These are phyloP conservation scores for Nannizziopsis barbatae DNA, from an alignment of 2,329 filamentous ascomycete species.

Conservation along the genomic window DNA sequence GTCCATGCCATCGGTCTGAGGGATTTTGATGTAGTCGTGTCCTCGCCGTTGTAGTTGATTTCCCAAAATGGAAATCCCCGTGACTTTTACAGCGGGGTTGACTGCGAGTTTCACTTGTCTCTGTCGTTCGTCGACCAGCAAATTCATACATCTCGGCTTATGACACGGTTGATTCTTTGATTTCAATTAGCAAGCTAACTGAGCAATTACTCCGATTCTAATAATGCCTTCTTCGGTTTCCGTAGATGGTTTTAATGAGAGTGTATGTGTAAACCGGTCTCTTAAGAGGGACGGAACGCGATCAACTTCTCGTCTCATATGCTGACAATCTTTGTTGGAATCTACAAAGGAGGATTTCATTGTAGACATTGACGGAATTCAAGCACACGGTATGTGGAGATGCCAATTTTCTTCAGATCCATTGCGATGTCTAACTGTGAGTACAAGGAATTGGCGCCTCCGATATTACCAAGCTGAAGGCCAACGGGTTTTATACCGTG, in stretches of 20 bases:
- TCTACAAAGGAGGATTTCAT: constrained; percentile 43
- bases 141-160: too few species aligned
- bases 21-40: not conserved
- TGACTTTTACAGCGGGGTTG: constrained; percentile 9
- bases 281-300: not conserved
- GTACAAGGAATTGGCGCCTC: constrained; percentile 49
- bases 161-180: too few species aligned
- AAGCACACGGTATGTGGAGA: constrained; percentile 45
- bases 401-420: not conserved
- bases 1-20: not conserved
- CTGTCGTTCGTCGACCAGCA: too few species aligned
- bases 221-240: constrained; percentile 44
- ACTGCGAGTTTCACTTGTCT: too few species aligned
- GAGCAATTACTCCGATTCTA: not conserved
- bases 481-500: constrained; percentile 52
- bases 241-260: constrained; percentile 43
- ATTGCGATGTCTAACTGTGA: not conserved
- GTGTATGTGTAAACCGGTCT: constrained; percentile 1
- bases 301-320: not conserved
- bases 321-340: not conserved
- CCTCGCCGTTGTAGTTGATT: not conserved
- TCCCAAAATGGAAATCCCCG: constrained; percentile 13
- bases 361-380: constrained; percentile 55
- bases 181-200: too few species aligned
- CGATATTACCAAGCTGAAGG: constrained; percentile 56